These are phyloP conservation scores for Globisporangium camurandrum DNA, from an alignment of 352 stramenopile genomes.

Conservation along the genomic window DNA sequence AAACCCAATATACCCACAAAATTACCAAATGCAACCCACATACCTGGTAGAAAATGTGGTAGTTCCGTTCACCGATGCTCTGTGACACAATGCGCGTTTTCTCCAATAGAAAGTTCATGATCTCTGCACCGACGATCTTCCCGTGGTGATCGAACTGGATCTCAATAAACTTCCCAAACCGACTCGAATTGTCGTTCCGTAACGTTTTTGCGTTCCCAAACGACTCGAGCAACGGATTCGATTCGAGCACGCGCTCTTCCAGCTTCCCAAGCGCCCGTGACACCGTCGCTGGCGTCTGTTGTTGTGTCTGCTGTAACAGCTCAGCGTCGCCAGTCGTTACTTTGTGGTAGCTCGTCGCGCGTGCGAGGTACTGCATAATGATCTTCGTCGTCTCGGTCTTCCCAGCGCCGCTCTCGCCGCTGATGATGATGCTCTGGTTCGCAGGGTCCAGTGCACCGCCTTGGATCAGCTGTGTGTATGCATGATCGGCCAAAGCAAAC, in stretches of 20 bases:
- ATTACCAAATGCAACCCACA: too few relatives aligned
- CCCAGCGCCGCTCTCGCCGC: constrained; percentile 83
- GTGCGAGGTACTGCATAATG: constrained; percentile 87
- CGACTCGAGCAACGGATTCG: constrained; percentile 84
- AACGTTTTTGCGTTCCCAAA: constrained; percentile 93
- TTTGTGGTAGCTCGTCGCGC: constrained; percentile 69
- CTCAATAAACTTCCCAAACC: constrained; percentile 98
- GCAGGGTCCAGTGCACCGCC: constrained; percentile 67
- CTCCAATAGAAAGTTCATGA: constrained; percentile 89
- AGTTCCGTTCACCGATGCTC: constrained; percentile 91
- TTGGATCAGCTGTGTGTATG: constrained; percentile 86
- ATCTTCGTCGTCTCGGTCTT: constrained; percentile 92
- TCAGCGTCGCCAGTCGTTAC: constrained; percentile 19
- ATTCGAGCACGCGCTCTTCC: constrained; percentile 83
- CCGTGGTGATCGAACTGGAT: constrained; percentile 93
- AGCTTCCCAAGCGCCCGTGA: constrained; percentile 85
- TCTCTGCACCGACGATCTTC: constrained; percentile 86
- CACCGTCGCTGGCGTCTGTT: constrained; percentile 59
- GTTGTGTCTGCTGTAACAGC: constrained; percentile 31
- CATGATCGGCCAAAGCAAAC: constrained; percentile 86
- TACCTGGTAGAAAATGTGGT: constrained; percentile 97
- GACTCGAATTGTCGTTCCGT: constrained; percentile 95
- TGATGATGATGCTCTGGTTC: constrained; percentile 92
- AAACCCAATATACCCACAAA: too few relatives aligned
- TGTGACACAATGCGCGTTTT: constrained; percentile 89